Conservation (phyloP, 768 basidiomycete genomes). For the Inosperma sp. region DNA sequence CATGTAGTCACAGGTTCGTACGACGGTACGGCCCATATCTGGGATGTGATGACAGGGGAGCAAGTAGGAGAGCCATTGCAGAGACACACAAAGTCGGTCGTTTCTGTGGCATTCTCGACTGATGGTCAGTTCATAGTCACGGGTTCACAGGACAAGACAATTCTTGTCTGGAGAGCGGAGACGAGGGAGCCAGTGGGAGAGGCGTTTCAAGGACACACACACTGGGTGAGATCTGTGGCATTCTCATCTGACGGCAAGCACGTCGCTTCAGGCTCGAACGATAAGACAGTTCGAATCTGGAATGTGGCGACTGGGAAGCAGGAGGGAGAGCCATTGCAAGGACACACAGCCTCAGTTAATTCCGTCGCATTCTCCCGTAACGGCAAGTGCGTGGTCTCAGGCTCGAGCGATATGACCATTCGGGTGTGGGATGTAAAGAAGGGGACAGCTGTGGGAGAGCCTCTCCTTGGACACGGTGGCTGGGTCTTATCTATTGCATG, state of each 20-base stretch:
- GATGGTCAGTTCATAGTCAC: constrained; percentile 9
- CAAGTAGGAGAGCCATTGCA: constrained; percentile 1
- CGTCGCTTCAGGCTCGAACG: constrained; percentile 10
- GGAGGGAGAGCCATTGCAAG: neutral
- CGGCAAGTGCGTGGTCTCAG: constrained; percentile 64
- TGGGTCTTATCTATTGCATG: constrained; percentile 85
- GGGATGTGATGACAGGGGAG: constrained; percentile 8
- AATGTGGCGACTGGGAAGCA: constrained; percentile 6
- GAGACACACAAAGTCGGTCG: constrained; percentile 4
- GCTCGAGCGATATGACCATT: constrained; percentile 70
- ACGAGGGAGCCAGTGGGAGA: neutral
- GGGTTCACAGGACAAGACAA: constrained; percentile 11
- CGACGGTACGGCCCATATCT: constrained; percentile 5
- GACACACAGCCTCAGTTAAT: neutral
- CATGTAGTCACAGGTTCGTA: constrained; percentile 9
- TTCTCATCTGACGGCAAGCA: constrained; percentile 12
- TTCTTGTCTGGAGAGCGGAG: constrained; percentile 12
- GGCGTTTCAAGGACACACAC: constrained; percentile 4
- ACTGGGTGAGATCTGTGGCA: constrained; percentile 5
- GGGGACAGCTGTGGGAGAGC: constrained; percentile 61
- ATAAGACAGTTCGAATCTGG: constrained; percentile 10
- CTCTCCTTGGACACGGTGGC: constrained; percentile 70
- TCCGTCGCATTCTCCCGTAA: constrained; percentile 40
- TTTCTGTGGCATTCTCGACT: constrained; percentile 11
- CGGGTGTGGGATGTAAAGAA: constrained; percentile 78